These are phyloP conservation scores for Epichloe brachyelytri DNA, from an alignment of 2,329 filamentous ascomycete genomes.

Conservation along the genomic window DNA sequence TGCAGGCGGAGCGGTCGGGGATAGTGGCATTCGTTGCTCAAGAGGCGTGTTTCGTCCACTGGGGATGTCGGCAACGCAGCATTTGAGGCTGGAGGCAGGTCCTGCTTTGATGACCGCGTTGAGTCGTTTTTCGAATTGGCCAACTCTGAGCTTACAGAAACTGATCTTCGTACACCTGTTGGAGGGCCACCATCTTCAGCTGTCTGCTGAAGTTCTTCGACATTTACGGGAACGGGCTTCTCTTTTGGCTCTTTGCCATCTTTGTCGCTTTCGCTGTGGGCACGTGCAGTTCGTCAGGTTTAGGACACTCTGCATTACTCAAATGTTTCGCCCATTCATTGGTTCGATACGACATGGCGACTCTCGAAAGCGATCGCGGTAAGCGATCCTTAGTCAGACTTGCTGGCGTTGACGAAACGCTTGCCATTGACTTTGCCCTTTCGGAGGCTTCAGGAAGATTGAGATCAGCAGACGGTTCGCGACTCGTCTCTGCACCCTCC, in stretches of 20 bases:
- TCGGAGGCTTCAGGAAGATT: conserved; percentile 13
- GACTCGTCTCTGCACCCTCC: conserved; percentile 3
- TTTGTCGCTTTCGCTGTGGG: conserved; percentile 14
- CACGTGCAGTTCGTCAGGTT: conserved; percentile 46
- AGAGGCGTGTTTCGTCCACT: neutral
- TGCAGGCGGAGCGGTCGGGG: neutral
- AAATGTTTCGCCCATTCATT: conserved; percentile 96
- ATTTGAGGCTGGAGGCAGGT: conserved; percentile 10
- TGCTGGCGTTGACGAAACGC: conserved; percentile 28
- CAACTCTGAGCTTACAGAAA: conserved; percentile 16
- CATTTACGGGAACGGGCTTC: conserved; percentile 44
- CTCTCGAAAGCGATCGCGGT: conserved; percentile 58
- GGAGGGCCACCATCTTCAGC: conserved; percentile 34
- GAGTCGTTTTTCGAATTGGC: conserved; percentile 8
- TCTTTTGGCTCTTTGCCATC: conserved; percentile 26
- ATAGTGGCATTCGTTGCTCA: conserved; percentile 1
- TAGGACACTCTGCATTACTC: conserved; percentile 60
- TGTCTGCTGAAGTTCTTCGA: conserved; percentile 53
- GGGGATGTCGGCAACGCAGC: neutral
- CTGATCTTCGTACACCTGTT: conserved; percentile 15
- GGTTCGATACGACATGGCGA: conserved; percentile 74
- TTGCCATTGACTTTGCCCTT: conserved; percentile 28
- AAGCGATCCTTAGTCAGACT: conserved; percentile 49
- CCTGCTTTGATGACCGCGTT: conserved; percentile 12
- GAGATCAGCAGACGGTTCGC: conserved; percentile 4